Conservation (phyloP, 768 basidiomycete genomes). For the Termitomyces eurrhizus region DNA sequence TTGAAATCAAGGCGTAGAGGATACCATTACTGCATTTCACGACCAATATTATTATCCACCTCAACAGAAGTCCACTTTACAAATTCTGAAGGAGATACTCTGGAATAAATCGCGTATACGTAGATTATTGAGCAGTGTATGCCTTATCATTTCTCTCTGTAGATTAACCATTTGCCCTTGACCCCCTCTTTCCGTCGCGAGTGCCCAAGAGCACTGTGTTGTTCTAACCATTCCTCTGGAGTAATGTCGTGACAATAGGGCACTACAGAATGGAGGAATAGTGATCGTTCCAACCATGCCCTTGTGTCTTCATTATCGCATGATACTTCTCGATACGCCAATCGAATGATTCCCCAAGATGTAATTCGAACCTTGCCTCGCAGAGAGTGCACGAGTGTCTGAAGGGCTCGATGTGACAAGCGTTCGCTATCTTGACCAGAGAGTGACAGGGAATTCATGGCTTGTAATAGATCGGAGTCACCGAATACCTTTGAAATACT, state of each 20-base stretch:
- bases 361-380: conserved; percentile 47
- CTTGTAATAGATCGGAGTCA: conserved; percentile 2
- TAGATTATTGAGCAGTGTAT: conserved; percentile 2
- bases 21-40: not conserved
- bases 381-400: conserved; percentile 40
- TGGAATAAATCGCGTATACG: not conserved
- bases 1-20: conserved; percentile 34
- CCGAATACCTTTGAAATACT: conserved; percentile 21
- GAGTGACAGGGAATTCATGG: conserved; percentile 14
- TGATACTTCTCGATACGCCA: conserved; percentile 60
- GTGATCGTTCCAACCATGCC: conserved; percentile 44
- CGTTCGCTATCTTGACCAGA: conserved; percentile 3
- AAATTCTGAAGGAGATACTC: not conserved
- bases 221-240: conserved; percentile 54
- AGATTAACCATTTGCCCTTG: conserved; percentile 59
- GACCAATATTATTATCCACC: not conserved
- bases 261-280: conserved; percentile 39
- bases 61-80: conserved; percentile 3
- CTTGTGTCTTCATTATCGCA: conserved; percentile 37
- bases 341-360: conserved; percentile 58
- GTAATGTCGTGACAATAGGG: conserved; percentile 22
- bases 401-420: conserved; percentile 38
- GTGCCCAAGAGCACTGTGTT: conserved; percentile 38
- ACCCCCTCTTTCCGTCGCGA: conserved; percentile 54
- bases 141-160: conserved; percentile 36